These are phyloP conservation scores for Mycena epipterygia DNA, from an alignment of 768 basidiomycete genomes.

Conservation along the genomic window DNA sequence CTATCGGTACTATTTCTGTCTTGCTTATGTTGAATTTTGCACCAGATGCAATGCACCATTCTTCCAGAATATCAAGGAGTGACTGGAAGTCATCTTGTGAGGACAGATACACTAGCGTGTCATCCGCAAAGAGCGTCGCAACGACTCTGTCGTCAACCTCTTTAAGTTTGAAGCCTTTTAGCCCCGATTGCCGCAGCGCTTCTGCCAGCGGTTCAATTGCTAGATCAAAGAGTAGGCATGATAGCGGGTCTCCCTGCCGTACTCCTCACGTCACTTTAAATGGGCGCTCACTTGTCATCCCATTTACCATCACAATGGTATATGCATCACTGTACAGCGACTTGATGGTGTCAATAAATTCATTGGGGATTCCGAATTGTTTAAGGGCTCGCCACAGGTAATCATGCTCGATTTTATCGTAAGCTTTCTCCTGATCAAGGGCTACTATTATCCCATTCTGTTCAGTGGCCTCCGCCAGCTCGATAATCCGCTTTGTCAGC, in stretches of 20 bases:
- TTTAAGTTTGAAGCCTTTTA: slow-evolving; percentile 11
- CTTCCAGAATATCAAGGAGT: slow-evolving; percentile 43
- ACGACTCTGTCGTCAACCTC: slow-evolving; percentile 40
- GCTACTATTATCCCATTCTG: slow-evolving; percentile 36
- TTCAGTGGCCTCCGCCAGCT: slow-evolving; percentile 30
- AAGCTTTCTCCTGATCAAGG: too few species aligned
- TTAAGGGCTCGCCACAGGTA: slow-evolving; percentile 22
- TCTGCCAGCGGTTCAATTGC: slow-evolving; percentile 47
- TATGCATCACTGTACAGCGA: slow-evolving; percentile 37
- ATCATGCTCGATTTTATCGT: too few species aligned
- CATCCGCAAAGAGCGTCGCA: slow-evolving; percentile 55
- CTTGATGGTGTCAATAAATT: slow-evolving; percentile 36
- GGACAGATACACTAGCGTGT: slow-evolving; percentile 53
- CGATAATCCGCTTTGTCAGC: slow-evolving; percentile 31
- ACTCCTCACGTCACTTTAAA: slow-evolving; percentile 44
- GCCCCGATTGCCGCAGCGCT: slow-evolving; percentile 23
- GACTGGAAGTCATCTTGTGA: slow-evolving; percentile 41
- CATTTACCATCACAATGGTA: slow-evolving; percentile 43
- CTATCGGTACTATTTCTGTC: slow-evolving; percentile 54
- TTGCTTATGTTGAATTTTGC: slow-evolving; percentile 64
- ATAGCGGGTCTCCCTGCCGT: slow-evolving; percentile 47
- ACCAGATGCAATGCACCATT: slow-evolving; percentile 55
- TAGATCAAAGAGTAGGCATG: slow-evolving; percentile 44
- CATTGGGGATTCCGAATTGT: slow-evolving; percentile 10
- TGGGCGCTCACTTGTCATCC: slow-evolving; percentile 22